These are phyloP conservation scores for Macrolepiota fuliginosa DNA, from an alignment of 768 basidiomycete species.

Conservation along the genomic window DNA sequence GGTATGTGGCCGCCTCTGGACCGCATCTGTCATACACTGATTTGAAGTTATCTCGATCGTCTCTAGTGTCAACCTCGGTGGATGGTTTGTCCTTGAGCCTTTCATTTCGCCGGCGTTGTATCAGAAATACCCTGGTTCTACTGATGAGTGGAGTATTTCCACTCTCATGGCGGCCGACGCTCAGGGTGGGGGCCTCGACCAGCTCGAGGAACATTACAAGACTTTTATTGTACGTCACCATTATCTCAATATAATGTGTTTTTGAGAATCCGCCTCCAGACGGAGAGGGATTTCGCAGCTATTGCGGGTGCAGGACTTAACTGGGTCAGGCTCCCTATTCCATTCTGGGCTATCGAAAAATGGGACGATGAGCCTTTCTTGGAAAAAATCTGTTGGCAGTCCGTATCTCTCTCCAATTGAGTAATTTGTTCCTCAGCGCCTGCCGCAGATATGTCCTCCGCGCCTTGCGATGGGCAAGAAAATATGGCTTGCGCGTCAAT, in stretches of 20 bases:
- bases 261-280: constrained; percentile 39
- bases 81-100: constrained; percentile 76
- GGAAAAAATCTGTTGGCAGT: constrained; percentile 73
- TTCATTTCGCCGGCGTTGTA: constrained; percentile 65
- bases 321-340: constrained; percentile 81
- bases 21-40: neutral
- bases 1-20: constrained; percentile 36
- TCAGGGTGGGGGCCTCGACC: constrained; percentile 44
- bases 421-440: neutral
- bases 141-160: constrained; percentile 77
- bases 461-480: constrained; percentile 74
- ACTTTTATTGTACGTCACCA: constrained; percentile 71
- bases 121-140: constrained; percentile 59
- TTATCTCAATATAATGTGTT: neutral
- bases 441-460: constrained; percentile 66
- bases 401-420: constrained; percentile 20
- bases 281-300: constrained; percentile 86
- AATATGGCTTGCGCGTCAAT: constrained; percentile 81
- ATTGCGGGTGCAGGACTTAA: constrained; percentile 89
- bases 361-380: constrained; percentile 81
- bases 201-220: constrained; percentile 76
- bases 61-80: constrained; percentile 71
- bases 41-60: constrained; percentile 5
- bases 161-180: constrained; percentile 58
- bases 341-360: constrained; percentile 80